Evolutionary conservation across 78 protist species (phyloP).

Genomic region (Dictyostelium purpureum): DNA sequence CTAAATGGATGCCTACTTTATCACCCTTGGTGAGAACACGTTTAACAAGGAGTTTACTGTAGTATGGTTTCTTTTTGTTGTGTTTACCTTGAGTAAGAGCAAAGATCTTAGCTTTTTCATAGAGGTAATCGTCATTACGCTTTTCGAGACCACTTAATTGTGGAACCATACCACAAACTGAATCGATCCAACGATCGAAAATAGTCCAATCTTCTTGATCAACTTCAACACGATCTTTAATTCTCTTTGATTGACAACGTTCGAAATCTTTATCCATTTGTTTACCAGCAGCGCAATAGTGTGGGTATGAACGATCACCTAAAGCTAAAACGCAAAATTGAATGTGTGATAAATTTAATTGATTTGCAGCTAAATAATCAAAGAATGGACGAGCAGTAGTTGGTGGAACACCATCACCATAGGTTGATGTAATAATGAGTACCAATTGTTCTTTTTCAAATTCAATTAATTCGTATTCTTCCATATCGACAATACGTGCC

Average conservation of each 20-base stretch:
- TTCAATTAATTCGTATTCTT: conserved; percentile 56
- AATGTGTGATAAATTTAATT: conserved; percentile 16
- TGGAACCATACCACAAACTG: conserved; percentile 3
- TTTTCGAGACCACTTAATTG: neutral
- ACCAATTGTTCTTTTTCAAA: conserved; percentile 68
- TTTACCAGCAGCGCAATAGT: conserved; percentile 48
- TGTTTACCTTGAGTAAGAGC: conserved; percentile 38
- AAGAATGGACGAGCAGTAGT: conserved; percentile 79
- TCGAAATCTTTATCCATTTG: conserved; percentile 36
- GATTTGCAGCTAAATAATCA: conserved; percentile 29
- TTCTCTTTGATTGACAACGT: neutral
- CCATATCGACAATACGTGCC: conserved; percentile 69
- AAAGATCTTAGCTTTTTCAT: conserved; percentile 40
- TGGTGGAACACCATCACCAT: conserved; percentile 80
- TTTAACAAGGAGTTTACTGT: conserved; percentile 14
- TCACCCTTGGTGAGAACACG: conserved; percentile 21
- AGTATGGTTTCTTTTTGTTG: conserved; percentile 72
- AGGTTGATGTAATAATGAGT: conserved; percentile 53
- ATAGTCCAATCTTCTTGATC: conserved; percentile 69
- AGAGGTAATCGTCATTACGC: conserved; percentile 38
- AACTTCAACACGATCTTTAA: conserved; percentile 51
- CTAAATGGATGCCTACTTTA: conserved; percentile 54
- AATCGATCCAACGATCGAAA: conserved; percentile 41
- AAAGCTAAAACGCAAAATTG: conserved; percentile 60
- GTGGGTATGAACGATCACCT: conserved; percentile 68